Base-by-base conservation (phyloP, 2,329 filamentous ascomycete species). In the Aspergillus sp. region DNA sequence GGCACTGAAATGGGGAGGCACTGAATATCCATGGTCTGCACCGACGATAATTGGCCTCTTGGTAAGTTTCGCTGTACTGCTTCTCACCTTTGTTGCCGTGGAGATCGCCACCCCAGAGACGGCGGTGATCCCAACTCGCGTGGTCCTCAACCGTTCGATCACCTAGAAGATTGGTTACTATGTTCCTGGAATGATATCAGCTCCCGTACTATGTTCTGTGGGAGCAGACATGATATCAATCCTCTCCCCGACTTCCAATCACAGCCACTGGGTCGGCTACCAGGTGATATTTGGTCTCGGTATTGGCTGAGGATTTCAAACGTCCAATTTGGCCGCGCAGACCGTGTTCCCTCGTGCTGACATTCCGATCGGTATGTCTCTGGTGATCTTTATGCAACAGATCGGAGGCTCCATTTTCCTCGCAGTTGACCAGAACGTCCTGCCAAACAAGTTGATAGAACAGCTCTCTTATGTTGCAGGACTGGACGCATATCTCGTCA, bases 1-100 rank as follows among this genome's bases (percentile, higher is more conserved):
- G 4, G 77, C 75, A 5, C 65, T 81, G 37, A 73, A 81, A 52
- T 81, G 76, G 74, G 79, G 76, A 7, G 78, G 78, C 6, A 62
- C 70, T 29, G 58, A 71, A 13, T 73, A 76, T 39, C 36, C 76
- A 6, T 82, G 78, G 79, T 64, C 53, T 40, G 67, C 66, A 58
- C 62, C 68, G 0, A 65, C 61, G 26, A 67, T 79, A 39, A 74
- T 80, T 32, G 76, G 74, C 1, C 62, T 81, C 13, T 72, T 81
- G 42, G 65, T 73, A 7, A 72, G 74, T 4, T 71, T 70, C 28
- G 74, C 54, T 0, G 52, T 68, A 27, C 69, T 78, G 58, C 54
- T 67, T 7, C 39, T 59, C 39, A 44, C 35, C 2, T 58, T 19
- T 19, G 19, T 19, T 4, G 19, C 19, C 19, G 50, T 5, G 27